phyloP scores from a whole-genome alignment of 148 eudicot genomes.

The Camellia granthamiana region DNA sequence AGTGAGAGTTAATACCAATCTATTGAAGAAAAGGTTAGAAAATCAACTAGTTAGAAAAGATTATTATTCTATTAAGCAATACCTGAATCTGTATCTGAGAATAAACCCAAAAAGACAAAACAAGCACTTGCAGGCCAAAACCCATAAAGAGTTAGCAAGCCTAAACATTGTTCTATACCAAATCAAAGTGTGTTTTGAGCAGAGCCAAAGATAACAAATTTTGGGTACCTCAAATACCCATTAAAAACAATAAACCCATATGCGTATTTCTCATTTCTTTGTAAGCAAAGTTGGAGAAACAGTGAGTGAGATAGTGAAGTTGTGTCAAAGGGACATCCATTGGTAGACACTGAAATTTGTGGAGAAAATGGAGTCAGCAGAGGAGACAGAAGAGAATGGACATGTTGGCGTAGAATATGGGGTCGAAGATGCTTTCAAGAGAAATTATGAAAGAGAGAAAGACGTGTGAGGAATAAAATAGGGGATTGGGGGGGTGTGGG shows the following conservation, averaged over 20 bases:
- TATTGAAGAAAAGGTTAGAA: neutral
- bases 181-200: constrained; percentile 23
- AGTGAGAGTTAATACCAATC: neutral
- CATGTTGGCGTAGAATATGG: neutral
- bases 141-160: constrained; percentile 38
- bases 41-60: neutral
- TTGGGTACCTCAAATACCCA: constrained; percentile 24
- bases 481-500: neutral
- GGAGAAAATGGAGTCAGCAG: constrained; percentile 19
- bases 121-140: constrained; percentile 30
- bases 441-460: neutral
- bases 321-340: constrained; percentile 11
- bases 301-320: constrained; percentile 13
- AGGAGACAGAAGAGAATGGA: neutral
- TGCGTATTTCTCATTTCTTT: constrained; percentile 18
- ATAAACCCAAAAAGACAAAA: constrained; percentile 36
- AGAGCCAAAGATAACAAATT: constrained; percentile 12
- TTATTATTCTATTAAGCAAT: constrained; percentile 1
- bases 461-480: neutral
- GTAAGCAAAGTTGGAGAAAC: constrained; percentile 29
- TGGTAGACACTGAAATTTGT: constrained; percentile 24
- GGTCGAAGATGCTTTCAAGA: neutral
- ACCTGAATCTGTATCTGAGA: constrained; percentile 38
- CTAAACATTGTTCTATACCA: constrained; percentile 26
- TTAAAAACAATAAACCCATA: constrained; percentile 17